Evolutionary conservation across 2,329 filamentous ascomycete genomes (phyloP), one percentile per base, ranked within the genome.

Genomic region (Fusarium sp.): DNA sequence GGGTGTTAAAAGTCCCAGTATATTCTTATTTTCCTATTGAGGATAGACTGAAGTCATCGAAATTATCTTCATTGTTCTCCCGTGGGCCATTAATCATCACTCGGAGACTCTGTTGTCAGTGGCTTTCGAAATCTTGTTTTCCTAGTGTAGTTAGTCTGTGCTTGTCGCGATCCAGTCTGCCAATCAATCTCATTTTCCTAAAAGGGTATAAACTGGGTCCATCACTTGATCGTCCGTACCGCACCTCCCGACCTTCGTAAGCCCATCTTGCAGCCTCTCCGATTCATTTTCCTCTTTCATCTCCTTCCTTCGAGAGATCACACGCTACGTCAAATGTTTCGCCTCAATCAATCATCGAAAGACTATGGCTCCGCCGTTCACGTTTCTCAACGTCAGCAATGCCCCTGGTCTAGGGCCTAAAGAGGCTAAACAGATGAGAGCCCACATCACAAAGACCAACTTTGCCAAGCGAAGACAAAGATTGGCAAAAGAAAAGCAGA

Each of bases 111-210:
- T 36, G 4, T 17, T 36, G 4, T 15, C 5, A 17, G 8, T 31
- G 28, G 28, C 28, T 31, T 13, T 31, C 10, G 33, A 15, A 15
- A 55, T 50, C 43, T 63, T 9, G 26, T 39, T 49, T 39, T 33
- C 58, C 31, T 7, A 33, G 33, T 57, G 4, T 8, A 10, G 58
- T 63, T 62, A 57, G 42, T 14, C 26, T 22, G 6, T n/a, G 7
- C 13, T 4, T 4, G 22, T 3, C 28, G 14, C 34, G 34, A 17
- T 36, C 21, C 1, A 14, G 3, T 39, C 24, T 22, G 3, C 58
- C 55, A 38, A 63, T 61, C 56, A 57, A 63, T 49, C 60, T 63
- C 31, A 63, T 63, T 63, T 63, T 63, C 60, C 60, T 63, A 63
- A 44, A 44, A 10, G 17, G 9, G 60, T 2, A 63, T 47, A 62